Conservation (phyloP, 441 rosid genomes). For the Adansonia rubrostipa region DNA sequence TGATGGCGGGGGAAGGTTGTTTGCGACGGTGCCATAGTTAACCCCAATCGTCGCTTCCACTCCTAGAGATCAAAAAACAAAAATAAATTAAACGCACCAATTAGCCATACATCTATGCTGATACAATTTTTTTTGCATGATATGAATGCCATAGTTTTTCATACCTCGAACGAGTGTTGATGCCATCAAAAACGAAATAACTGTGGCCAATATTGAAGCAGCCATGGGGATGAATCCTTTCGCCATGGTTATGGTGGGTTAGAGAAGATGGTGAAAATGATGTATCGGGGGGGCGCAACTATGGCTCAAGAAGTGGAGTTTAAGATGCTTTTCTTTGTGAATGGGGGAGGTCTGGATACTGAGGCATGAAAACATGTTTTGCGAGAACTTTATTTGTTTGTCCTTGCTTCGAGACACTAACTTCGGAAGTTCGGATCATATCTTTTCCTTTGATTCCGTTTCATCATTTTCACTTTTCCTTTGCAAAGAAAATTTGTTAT, state of each 20-base stretch:
- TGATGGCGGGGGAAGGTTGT: constrained; percentile 74
- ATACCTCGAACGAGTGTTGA: constrained; percentile 36
- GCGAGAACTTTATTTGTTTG: constrained; percentile 16
- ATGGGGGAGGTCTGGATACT: constrained; percentile 28
- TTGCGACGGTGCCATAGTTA: constrained; percentile 75
- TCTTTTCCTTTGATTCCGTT: constrained; percentile 22
- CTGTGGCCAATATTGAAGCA: constrained; percentile 19
- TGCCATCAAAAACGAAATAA: constrained; percentile 26
- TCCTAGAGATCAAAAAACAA: constrained; percentile 29
- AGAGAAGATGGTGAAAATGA: constrained; percentile 18
- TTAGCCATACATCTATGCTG: background rate
- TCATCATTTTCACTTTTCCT: background rate
- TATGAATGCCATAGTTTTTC: background rate
- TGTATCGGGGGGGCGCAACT: constrained; percentile 12
- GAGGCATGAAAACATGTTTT: background rate
- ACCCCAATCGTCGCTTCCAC: constrained; percentile 58
- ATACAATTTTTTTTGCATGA: background rate
- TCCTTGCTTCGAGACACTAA: constrained; percentile 22
- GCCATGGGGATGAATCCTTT: constrained; percentile 24
- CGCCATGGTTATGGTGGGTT: constrained; percentile 23
- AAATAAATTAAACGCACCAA: background rate
- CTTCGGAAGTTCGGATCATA: constrained; percentile 12
- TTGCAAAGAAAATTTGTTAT: background rate
- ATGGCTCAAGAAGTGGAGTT: constrained; percentile 34
- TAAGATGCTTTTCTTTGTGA: constrained; percentile 66